Base-by-base conservation (phyloP, 371 early-diverging fungal species). In the Sporodiniella umbellata region DNA sequence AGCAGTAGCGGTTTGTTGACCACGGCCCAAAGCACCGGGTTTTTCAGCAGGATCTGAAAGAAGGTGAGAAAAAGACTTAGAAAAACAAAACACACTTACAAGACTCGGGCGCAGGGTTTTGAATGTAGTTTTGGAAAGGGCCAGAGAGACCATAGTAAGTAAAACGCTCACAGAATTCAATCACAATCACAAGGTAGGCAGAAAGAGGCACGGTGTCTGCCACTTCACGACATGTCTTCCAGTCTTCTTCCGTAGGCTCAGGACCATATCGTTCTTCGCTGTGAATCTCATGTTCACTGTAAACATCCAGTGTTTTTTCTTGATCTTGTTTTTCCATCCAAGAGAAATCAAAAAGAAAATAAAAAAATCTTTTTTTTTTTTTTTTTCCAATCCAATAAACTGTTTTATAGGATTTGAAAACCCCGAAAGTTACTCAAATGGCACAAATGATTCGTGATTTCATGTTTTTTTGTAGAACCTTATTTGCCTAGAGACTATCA, bases 101-200 rank as follows among this genome's bases (percentile, higher is more conserved):
- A 17, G 33, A 44, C 10, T 30, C 54, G 4, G 71, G 77, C 66
- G 65, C 72, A 26, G 76, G 75, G 46, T 72, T 63, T 51, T 81
- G 79, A 22, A 83, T 73, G 51, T 86, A 86, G 48, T 83, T 83
- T 49, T 84, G 82, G 61, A 86, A 83, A 2, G 79, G 79, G 5
- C 79, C 84, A 17, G 68, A 66, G 14, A 86, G 53, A 28, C 87
- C 84, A 54, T 87, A 88, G 66, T 77, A 90, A 6, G 86, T 75
- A 54, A 86, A 87, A 19, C 90, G 80, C 60, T 90, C 90, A 64
- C 84, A 85, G 33, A 90, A 83, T 62, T 89, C 90, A 24, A 81
- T 81, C 28, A 77, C 39, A 30, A 90, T 70, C 22, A 90, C 80
- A 15, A 89, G 62, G 48, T 63, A 74, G 7, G 83, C 81, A 2